phyloP scores from a whole-genome alignment of 2,329 filamentous ascomycete genomes.

The Thelonectria olida region DNA sequence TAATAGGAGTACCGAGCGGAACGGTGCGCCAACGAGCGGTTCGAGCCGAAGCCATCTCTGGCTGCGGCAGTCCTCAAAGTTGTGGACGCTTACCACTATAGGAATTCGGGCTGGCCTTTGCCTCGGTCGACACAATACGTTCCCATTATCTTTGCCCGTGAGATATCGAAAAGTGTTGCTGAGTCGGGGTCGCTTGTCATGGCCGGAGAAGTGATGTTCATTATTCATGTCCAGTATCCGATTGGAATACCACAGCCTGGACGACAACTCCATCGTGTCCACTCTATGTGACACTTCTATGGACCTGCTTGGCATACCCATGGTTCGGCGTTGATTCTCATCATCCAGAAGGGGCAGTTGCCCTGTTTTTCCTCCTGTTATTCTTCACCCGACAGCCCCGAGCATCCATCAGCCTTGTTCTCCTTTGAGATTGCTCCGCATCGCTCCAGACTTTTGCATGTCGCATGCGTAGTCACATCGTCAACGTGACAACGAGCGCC shows the following conservation, averaged over 20 bases:
- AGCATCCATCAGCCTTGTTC: background rate
- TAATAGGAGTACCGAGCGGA: constrained; percentile 23
- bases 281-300: background rate
- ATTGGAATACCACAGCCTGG: background rate
- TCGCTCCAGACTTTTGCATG: constrained; percentile 5
- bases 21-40: constrained; percentile 28
- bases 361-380: background rate
- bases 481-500: constrained; percentile 4
- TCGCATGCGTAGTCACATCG: constrained; percentile 11
- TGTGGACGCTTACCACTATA: constrained; percentile 4
- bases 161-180: background rate
- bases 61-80: constrained; percentile 10
- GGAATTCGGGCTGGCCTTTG: no score
- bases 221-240: no score
- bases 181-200: background rate
- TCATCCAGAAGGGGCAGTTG: background rate
- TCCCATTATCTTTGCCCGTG: background rate
- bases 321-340: background rate
- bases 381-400: background rate
- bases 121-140: no score
- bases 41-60: constrained; percentile 27
- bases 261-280: background rate
- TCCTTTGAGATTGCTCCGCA: constrained; percentile 6
- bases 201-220: background rate
- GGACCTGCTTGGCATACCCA: background rate